Percentiles rank a stretch among this genome's conserved stretches.
phyloP scores from a whole-genome alignment of 257 asterid species.

The Buddleja alternifolia region DNA sequence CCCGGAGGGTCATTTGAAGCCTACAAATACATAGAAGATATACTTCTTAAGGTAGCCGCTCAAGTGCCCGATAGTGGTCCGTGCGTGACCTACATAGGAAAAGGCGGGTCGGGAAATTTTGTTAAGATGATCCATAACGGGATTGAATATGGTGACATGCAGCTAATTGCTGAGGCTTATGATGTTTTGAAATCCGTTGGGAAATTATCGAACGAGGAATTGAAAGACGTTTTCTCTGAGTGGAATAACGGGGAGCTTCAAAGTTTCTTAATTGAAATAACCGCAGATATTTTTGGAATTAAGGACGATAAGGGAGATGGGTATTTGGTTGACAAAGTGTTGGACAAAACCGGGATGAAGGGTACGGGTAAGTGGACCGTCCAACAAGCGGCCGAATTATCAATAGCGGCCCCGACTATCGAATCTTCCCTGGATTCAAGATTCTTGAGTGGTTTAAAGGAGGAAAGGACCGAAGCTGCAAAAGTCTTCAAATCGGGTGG shows the following conservation, averaged over 20 bases:
- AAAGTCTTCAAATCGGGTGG: conserved; percentile 29
- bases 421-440: conserved; percentile 30
- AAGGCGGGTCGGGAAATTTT: conserved; percentile 29
- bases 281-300: conserved; percentile 31
- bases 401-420: conserved; percentile 29
- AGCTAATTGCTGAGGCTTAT: conserved; percentile 32
- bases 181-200: conserved; percentile 30
- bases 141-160: conserved; percentile 36
- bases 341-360: conserved; percentile 31
- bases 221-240: conserved; percentile 18
- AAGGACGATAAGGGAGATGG: conserved; percentile 33
- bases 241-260: conserved; percentile 33
- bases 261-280: conserved; percentile 33
- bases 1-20: conserved; percentile 32
- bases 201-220: conserved; percentile 29
- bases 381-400: conserved; percentile 32
- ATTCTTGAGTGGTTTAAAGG: conserved; percentile 32
- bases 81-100: conserved; percentile 32
- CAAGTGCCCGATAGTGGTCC: conserved; percentile 34
- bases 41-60: conserved; percentile 31
- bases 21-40: conserved; percentile 26
- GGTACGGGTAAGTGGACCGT: conserved; percentile 32
- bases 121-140: conserved; percentile 35
- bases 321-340: conserved; percentile 29
- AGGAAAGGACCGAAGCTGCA: conserved; percentile 28